Percentiles rank a stretch among this genome's conserved stretches.
phyloP scores from a whole-genome alignment of 331 rosid species.

The Telfairia occidentalis region DNA sequence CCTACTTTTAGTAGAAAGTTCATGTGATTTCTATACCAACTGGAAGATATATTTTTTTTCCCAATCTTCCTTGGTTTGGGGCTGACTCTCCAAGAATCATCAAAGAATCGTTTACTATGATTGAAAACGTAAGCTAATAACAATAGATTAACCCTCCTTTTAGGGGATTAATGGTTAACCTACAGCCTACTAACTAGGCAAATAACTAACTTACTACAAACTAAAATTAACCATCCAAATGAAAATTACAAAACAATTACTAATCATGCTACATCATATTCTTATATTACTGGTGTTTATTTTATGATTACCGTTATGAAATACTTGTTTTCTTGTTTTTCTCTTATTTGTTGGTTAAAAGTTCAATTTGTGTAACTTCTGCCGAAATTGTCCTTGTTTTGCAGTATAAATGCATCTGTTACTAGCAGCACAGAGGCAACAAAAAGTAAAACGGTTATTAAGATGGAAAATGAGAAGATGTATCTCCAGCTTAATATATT shows the following conservation, averaged over 20 bases:
- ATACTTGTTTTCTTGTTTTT: not conserved
- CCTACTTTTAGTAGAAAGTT: too few relatives aligned
- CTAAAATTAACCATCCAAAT: not conserved
- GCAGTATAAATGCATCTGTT: slow-evolving; percentile 83
- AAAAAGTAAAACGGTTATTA: slow-evolving; percentile 63
- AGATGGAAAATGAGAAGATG: slow-evolving; percentile 74
- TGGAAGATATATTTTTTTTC: too few relatives aligned
- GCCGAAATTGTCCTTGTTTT: not conserved
- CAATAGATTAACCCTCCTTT: not conserved
- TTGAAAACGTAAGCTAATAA: not conserved
- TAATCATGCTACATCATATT: not conserved
- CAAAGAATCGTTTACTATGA: not conserved
- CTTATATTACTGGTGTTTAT: not conserved
- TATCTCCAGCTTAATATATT: slow-evolving; percentile 62
- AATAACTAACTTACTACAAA: not conserved
- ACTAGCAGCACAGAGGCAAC: slow-evolving; percentile 71
- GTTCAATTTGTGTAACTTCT: not conserved
- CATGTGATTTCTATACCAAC: too few relatives aligned
- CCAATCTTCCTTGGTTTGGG: too few relatives aligned
- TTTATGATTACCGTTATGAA: not conserved
- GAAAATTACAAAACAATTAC: not conserved
- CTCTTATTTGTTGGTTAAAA: not conserved
- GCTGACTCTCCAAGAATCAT: not conserved
- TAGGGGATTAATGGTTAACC: not conserved
- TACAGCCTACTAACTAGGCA: not conserved